A percentile compares a stretch with the other conserved stretches of the same genome.
These are phyloP conservation scores for Davidsoniella neocaledoniae DNA, from an alignment of 2,329 filamentous ascomycete genomes.

Conservation along the genomic window DNA sequence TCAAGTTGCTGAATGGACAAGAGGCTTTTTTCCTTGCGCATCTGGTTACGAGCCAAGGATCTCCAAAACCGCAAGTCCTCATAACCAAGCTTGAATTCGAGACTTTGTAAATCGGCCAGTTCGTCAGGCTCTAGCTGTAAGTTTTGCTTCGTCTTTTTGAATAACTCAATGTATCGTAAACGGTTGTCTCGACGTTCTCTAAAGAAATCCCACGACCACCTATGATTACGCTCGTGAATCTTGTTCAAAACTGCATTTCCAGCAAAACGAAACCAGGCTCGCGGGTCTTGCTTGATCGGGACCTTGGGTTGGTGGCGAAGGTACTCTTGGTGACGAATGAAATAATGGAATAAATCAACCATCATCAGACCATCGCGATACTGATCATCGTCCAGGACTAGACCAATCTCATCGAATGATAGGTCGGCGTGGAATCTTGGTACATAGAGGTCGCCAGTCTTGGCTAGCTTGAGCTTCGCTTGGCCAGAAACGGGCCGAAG, in stretches of 20 bases:
- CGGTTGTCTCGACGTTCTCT: conserved; percentile 83
- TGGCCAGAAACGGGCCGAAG: conserved; percentile 89
- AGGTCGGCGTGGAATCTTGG: conserved; percentile 83
- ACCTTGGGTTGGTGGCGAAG: conserved; percentile 79
- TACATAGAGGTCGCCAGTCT: conserved; percentile 61
- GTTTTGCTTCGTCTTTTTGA: conserved; percentile 80
- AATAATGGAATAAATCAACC: conserved; percentile 96
- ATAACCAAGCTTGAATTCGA: conserved; percentile 81
- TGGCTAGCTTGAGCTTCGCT: conserved; percentile 88
- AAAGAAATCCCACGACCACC: conserved; percentile 95
- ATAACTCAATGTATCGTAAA: conserved; percentile 74
- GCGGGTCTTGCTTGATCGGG: conserved; percentile 72
- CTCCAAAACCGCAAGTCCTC: conserved; percentile 97
- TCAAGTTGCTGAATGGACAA: conserved; percentile 4
- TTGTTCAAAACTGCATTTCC: conserved; percentile 77
- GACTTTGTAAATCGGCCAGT: conserved; percentile 48
- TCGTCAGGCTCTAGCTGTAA: conserved; percentile 55
- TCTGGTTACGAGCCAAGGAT: conserved; percentile 79
- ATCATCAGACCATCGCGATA: conserved; percentile 97
- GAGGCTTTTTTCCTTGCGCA: conserved; percentile 58
- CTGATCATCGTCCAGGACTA: conserved; percentile 94
- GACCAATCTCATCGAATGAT: conserved; percentile 90
- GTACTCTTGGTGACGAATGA: conserved; percentile 93
- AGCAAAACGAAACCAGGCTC: conserved; percentile 84
- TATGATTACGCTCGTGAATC: conserved; percentile 83